Conservation (phyloP, 441 rosid genomes). For the Gossypium aridum region DNA sequence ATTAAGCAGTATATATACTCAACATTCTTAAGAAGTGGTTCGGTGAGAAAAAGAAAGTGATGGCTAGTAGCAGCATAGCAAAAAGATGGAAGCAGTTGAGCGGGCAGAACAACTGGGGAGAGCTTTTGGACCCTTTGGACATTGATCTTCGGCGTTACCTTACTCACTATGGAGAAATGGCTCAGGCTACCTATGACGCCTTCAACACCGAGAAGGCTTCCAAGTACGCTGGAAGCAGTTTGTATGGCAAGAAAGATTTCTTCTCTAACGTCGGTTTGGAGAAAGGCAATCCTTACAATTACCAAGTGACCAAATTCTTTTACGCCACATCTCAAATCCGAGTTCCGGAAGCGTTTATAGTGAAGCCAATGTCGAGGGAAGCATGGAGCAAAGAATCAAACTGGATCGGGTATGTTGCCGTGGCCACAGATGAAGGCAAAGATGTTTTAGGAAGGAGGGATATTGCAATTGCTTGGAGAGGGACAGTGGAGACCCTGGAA, state of each 20-base stretch:
- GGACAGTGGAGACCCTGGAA: slow-evolving; percentile 59
- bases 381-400: slow-evolving; percentile 84
- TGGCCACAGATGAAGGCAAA: slow-evolving; percentile 68
- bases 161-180: slow-evolving; percentile 83
- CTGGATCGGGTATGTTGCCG: slow-evolving; percentile 82
- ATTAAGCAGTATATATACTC: background rate
- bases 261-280: slow-evolving; percentile 56
- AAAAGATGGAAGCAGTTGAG: slow-evolving; percentile 61
- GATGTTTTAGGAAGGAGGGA: slow-evolving; percentile 67
- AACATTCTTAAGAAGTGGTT: slow-evolving; percentile 16
- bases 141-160: slow-evolving; percentile 59
- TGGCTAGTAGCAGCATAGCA: slow-evolving; percentile 20
- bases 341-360: slow-evolving; percentile 59
- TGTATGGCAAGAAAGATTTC: slow-evolving; percentile 46
- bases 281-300: slow-evolving; percentile 52
- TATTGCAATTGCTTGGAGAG: slow-evolving; percentile 83
- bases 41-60: slow-evolving; percentile 19
- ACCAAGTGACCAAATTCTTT: slow-evolving; percentile 57
- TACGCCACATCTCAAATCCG: slow-evolving; percentile 60
- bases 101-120: slow-evolving; percentile 62
- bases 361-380: slow-evolving; percentile 56
- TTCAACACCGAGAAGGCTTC: slow-evolving; percentile 56
- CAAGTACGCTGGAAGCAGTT: slow-evolving; percentile 56
- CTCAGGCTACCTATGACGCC: slow-evolving; percentile 65
- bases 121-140: slow-evolving; percentile 58